Base-by-base conservation (phyloP, 106 monocot species). In the Dendrobium catenatum region DNA sequence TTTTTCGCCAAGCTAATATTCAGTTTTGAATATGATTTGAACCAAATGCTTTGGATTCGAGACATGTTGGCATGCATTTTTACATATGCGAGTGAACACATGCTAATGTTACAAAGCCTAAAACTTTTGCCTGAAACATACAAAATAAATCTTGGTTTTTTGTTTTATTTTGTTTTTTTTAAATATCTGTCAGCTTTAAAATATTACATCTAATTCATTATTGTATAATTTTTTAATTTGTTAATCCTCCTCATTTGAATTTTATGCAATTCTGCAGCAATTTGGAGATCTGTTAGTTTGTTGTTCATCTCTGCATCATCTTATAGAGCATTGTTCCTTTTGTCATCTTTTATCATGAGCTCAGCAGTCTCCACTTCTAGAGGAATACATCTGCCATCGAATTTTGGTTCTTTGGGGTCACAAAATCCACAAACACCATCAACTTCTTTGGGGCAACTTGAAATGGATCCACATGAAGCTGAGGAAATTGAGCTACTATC, bases 401-500 rank as follows among this genome's bases (percentile, higher is more conserved):
- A 81, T 42, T 78, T 82, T 79, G 59, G 47, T n/a, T 88, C 87
- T 72, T 79, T 90, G 55, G 96, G 88, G 19, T 72, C 89, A 24
- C 81, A 81, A 77, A 51, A 54, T n/a, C 31, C 85, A 59, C 79
- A 75, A 82, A 47, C 86, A 78, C 64, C 82, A 17, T n/a, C 82
- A 44, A 27, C 74, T 77, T 44, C 84, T 81, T 85, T 83, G 19
- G 61, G 59, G 76, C 88, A 89, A 15, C 59, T 83, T 73, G 84
- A 89, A 84, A 17, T 84, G 33, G 89, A 84, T 43, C 15, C 70
- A 56, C 79, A 79, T 68, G 86, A 85, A 59, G 79, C 55, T 61
- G 82, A 91, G 46, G 85, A 88, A 79, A 68, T 82, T 56, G 91
- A 92, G 74, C 68, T 97, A 40, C 78, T 92, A 24, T 94, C 97